Conservation (phyloP, 148 eudicot species). For the Euryodendron excelsum region DNA sequence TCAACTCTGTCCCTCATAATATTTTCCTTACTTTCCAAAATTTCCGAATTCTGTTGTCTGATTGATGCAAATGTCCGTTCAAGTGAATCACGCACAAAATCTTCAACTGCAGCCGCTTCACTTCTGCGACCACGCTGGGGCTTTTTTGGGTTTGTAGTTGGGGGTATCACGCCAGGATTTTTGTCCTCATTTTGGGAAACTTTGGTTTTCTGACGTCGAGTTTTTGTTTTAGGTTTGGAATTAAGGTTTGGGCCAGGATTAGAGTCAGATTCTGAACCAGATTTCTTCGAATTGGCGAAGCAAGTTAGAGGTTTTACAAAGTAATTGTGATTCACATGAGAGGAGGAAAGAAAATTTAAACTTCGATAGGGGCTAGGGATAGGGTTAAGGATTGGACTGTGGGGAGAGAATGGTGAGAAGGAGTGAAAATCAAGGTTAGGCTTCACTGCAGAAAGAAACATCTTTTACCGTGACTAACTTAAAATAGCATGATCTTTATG, state of each 20-base stretch:
- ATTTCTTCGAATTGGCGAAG: conserved; percentile 31
- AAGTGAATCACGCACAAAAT: conserved; percentile 57
- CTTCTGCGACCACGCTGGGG: conserved; percentile 84
- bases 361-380: conserved; percentile 1
- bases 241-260: conserved; percentile 24
- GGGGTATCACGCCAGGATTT: conserved; percentile 23
- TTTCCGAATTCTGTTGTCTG: conserved; percentile 58
- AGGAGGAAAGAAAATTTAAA: conserved; percentile 13
- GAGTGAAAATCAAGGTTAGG: conserved; percentile 10
- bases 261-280: conserved; percentile 25
- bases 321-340: conserved; percentile 1
- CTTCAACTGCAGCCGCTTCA: conserved; percentile 90
- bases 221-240: conserved; percentile 29
- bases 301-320: conserved; percentile 23
- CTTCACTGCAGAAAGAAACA: conserved; percentile 26
- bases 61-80: conserved; percentile 68
- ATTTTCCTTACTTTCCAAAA: conserved; percentile 37
- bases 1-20: conserved; percentile 45
- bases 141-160: conserved; percentile 56
- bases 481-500: background rate
- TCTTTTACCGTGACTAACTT: conserved; percentile 11
- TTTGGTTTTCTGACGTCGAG: conserved; percentile 27
- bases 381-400: background rate
- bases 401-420: conserved; percentile 3
- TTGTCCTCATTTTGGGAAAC: conserved; percentile 27